Evolutionary conservation across 2,329 filamentous ascomycete species (phyloP).

Genomic region (Cytospora paraplurivora): DNA sequence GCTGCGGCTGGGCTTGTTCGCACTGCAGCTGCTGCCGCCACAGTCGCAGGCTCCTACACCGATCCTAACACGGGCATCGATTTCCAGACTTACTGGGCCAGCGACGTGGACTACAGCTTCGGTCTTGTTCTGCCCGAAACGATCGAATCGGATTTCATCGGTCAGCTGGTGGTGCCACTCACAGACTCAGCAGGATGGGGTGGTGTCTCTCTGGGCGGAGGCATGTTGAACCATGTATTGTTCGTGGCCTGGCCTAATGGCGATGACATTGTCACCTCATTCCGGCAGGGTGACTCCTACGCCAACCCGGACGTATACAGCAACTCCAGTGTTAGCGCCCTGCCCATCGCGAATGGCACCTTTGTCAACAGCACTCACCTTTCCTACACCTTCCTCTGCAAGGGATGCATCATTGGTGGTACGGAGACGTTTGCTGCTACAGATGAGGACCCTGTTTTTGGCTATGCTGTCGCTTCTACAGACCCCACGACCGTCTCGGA

Average conservation of each 20-base stretch:
- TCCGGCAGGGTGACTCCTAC: slow-evolving; percentile 38
- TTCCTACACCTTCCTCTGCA: slow-evolving; percentile 52
- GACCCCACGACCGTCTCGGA: slow-evolving; percentile 39
- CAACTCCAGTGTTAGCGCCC: slow-evolving; percentile 39
- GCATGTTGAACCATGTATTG: slow-evolving; percentile 48
- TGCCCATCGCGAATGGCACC: slow-evolving; percentile 48
- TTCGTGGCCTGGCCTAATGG: slow-evolving; percentile 48
- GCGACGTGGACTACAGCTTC: slow-evolving; percentile 45
- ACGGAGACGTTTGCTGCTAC: slow-evolving; percentile 34
- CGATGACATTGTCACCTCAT: slow-evolving; percentile 37
- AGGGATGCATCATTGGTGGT: slow-evolving; percentile 40
- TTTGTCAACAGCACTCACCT: slow-evolving; percentile 50
- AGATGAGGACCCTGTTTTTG: slow-evolving; percentile 36
- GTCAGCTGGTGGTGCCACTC: slow-evolving; percentile 50
- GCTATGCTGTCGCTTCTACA: slow-evolving; percentile 43
- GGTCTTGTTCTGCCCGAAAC: slow-evolving; percentile 54
- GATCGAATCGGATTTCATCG: slow-evolving; percentile 54
- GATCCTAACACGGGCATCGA: slow-evolving; percentile 41
- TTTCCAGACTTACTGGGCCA: slow-evolving; percentile 42
- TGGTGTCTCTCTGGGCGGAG: slow-evolving; percentile 46
- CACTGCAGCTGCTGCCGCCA: slow-evolving; percentile 30
- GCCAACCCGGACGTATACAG: slow-evolving; percentile 44
- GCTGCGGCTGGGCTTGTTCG: slow-evolving; percentile 32
- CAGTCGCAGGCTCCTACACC: slow-evolving; percentile 41
- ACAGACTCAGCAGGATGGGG: slow-evolving; percentile 49